Conservation (phyloP, 345 rosid genomes). For the Rhizophora mangle region DNA sequence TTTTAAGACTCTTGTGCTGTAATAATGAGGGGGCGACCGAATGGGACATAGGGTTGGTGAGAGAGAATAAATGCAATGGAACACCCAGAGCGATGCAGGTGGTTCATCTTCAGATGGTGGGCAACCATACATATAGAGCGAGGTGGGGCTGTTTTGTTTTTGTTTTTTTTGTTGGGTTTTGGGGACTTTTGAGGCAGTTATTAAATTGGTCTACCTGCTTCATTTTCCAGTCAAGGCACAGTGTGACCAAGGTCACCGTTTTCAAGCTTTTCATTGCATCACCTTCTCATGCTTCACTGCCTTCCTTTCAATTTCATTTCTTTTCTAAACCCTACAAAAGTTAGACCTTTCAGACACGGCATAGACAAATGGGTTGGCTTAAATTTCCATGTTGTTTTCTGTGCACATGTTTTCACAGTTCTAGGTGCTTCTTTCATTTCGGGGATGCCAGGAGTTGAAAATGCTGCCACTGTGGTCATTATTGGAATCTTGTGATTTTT, state of each 20-base stretch:
- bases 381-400: conserved; percentile 9
- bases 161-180: background rate
- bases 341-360: conserved; percentile 24
- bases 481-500: conserved; percentile 23
- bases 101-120: no score
- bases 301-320: conserved; percentile 16
- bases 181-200: conserved; percentile 14
- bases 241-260: background rate
- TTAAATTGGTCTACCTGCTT: conserved; percentile 43
- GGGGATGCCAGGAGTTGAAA: conserved; percentile 15
- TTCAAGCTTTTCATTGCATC: background rate
- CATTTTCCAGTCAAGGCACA: conserved; percentile 52
- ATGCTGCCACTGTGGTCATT: conserved; percentile 40
- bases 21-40: conserved; percentile 9
- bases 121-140: no score
- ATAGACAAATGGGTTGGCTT: background rate
- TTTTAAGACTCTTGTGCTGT: background rate
- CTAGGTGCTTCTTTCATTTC: conserved; percentile 20
- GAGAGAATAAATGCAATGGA: conserved; percentile 44
- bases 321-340: conserved; percentile 34
- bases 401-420: conserved; percentile 15
- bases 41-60: conserved; percentile 34
- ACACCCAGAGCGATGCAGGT: background rate
- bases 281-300: conserved; percentile 23
- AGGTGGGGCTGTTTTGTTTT: conserved; percentile 3